Evolutionary conservation across 2,329 filamentous ascomycete genomes (phyloP).

Genomic region (Talaromyces sp.): DNA sequence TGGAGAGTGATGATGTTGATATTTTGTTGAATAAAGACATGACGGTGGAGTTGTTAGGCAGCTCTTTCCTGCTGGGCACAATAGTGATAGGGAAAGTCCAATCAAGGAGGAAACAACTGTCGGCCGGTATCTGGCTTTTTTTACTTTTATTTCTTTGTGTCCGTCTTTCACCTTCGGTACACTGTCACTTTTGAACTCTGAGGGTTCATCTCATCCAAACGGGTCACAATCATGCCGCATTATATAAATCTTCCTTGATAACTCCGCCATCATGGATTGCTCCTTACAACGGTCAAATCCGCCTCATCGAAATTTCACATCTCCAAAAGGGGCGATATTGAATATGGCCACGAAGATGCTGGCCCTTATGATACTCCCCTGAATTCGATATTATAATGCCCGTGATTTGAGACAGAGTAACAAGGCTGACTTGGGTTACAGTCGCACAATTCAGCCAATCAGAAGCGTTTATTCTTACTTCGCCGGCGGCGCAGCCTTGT

Average conservation of each 20-base stretch:
- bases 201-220: background rate
- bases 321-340: background rate
- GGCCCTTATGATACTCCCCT: too few species aligned
- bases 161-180: background rate
- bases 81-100: background rate
- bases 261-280: background rate
- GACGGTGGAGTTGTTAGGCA: slow-evolving; percentile 9
- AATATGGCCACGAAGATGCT: background rate
- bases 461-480: background rate
- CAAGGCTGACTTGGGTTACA: too few species aligned
- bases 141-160: background rate
- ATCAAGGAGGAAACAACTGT: background rate
- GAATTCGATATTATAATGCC: too few species aligned
- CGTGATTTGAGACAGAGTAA: background rate
- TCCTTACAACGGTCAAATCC: background rate
- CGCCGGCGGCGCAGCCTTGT: background rate
- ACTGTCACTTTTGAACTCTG: background rate
- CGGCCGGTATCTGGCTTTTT: background rate
- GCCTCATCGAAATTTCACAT: background rate
- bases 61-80: background rate
- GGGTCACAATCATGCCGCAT: background rate
- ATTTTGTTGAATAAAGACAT: slow-evolving; percentile 12
- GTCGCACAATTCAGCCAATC: background rate
- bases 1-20: background rate
- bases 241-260: background rate